A percentile compares a stretch with the other conserved stretches of the same genome.
phyloP scores from a whole-genome alignment of 2,329 filamentous ascomycete species.

The Pseudopithomyces maydicus region DNA sequence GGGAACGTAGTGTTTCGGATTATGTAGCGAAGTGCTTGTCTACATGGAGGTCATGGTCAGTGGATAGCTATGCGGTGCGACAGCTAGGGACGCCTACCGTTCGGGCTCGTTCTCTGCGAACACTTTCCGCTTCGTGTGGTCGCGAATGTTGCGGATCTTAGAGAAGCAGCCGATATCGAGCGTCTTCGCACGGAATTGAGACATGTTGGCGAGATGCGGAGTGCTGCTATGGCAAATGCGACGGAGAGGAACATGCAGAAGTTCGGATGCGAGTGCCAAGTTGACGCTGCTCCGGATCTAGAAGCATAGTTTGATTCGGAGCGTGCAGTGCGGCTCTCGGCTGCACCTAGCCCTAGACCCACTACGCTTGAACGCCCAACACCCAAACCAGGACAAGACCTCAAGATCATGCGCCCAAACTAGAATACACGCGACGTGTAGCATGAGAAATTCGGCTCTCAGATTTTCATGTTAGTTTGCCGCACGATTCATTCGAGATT shows the following conservation, averaged over 20 bases:
- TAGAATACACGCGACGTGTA: neutral
- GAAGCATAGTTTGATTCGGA: neutral
- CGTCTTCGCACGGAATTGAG: conserved; percentile 87
- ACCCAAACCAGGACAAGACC: neutral
- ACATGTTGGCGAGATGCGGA: conserved; percentile 38
- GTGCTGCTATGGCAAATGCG: conserved; percentile 12
- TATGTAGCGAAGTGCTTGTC: conserved; percentile 82
- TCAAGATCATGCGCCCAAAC: neutral
- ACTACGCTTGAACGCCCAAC: neutral
- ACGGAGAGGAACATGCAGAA: conserved; percentile 6
- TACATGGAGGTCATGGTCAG: conserved; percentile 43
- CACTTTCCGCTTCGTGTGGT: conserved; percentile 95
- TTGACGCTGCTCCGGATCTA: conserved; percentile 10
- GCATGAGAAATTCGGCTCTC: too few species aligned
- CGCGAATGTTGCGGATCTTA: conserved; percentile 85
- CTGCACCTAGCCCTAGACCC: neutral
- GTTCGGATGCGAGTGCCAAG: conserved; percentile 18
- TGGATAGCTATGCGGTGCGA: neutral
- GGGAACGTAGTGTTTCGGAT: conserved; percentile 91
- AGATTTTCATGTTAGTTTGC: too few species aligned
- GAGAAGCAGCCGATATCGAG: conserved; percentile 87
- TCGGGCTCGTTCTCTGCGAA: conserved; percentile 87
- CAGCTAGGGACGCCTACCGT: conserved; percentile 63
- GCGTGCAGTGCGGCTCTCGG: neutral
- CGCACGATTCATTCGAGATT: too few species aligned